Evolutionary conservation across 257 asterid species (phyloP).

Genomic region (Voacanga thouarsii): DNA sequence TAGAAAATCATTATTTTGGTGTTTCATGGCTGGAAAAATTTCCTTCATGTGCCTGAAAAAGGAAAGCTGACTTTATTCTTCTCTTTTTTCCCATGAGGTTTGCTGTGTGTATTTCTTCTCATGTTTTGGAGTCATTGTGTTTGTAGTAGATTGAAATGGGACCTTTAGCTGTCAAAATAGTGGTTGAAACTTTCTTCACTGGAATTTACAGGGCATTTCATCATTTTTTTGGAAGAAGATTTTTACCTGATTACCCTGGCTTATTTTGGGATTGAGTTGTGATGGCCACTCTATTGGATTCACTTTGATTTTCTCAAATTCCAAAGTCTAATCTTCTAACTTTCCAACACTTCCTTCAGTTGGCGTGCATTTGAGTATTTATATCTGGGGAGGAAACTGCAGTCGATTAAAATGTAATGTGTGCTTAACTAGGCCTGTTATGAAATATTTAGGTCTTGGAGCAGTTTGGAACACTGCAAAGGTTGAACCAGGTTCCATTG

Average conservation of each 20-base stretch:
- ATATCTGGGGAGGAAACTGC: no score
- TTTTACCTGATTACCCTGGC: neutral
- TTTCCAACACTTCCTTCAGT: neutral
- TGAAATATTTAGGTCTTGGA: conserved; percentile 72
- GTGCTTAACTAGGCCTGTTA: conserved; percentile 6
- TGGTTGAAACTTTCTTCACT: neutral
- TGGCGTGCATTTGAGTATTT: neutral
- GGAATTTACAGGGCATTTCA: no score
- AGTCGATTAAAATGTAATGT: neutral
- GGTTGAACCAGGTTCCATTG: conserved; percentile 91
- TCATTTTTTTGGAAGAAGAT: neutral
- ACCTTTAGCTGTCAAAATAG: neutral
- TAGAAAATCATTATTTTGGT: neutral
- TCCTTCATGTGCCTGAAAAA: neutral
- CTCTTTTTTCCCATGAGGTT: neutral
- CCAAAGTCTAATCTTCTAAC: neutral
- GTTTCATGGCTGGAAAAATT: neutral
- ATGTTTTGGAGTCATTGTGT: neutral
- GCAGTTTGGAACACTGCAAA: conserved; percentile 99
- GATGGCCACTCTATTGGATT: neutral
- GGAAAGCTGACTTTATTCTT: neutral
- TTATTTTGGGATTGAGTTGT: neutral
- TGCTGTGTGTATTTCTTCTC: neutral
- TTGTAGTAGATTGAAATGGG: neutral
- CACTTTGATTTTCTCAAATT: neutral